Conservation (phyloP, 2,329 filamentous ascomycete species). For the Cordyceps tenuipes region DNA sequence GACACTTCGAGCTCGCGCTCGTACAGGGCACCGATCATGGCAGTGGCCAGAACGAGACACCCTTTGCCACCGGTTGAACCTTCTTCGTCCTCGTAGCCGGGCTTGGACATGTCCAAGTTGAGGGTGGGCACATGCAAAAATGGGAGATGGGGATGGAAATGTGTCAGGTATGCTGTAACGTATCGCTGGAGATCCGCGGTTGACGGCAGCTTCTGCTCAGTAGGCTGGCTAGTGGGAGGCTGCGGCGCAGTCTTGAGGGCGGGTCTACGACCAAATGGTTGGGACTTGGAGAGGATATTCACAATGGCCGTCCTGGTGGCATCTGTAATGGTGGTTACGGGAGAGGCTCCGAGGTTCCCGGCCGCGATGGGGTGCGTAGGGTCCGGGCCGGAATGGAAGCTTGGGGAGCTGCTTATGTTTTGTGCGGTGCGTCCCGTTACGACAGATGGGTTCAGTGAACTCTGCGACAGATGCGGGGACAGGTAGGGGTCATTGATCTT, state of each 20-base stretch:
- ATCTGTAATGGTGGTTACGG: conserved; percentile 57
- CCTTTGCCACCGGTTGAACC: conserved; percentile 67
- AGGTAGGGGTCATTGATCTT: conserved; percentile 68
- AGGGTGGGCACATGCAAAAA: conserved; percentile 88
- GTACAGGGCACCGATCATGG: conserved; percentile 73
- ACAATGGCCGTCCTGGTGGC: conserved; percentile 54
- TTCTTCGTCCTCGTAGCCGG: conserved; percentile 54
- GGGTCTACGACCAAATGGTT: conserved; percentile 55
- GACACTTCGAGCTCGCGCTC: conserved; percentile 75
- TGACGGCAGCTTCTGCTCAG: conserved; percentile 59
- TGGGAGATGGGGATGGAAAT: conserved; percentile 91
- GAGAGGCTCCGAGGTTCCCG: conserved; percentile 49
- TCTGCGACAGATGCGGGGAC: conserved; percentile 66
- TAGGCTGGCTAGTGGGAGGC: conserved; percentile 30
- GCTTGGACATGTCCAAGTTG: conserved; percentile 68
- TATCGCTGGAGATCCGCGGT: conserved; percentile 84
- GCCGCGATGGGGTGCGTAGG: conserved; percentile 65
- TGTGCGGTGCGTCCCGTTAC: conserved; percentile 56
- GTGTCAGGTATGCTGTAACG: conserved; percentile 80
- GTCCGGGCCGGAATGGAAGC: conserved; percentile 58
- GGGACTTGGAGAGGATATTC: conserved; percentile 49
- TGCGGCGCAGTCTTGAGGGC: conserved; percentile 46
- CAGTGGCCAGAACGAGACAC: conserved; percentile 76
- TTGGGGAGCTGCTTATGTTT: conserved; percentile 52
- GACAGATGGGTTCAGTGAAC: conserved; percentile 62